Conservation (phyloP, 176 grass and related monocot species). For the Raddia distichophylla region DNA sequence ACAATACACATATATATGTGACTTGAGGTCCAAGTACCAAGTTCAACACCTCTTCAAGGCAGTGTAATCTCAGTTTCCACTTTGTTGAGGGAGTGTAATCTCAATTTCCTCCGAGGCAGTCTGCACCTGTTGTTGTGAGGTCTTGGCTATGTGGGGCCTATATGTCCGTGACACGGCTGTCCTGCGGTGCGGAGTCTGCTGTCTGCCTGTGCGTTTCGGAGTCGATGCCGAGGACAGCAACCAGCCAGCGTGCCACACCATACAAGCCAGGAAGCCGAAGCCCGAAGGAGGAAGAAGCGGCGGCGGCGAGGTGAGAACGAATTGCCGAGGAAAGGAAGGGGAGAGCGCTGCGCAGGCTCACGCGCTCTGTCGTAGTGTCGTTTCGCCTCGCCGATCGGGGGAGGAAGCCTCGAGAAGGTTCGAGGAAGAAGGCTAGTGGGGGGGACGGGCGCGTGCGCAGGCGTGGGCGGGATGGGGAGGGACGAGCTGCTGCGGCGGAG, state of each 20-base stretch:
- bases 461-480: constrained; percentile 53
- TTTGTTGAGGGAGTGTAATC: too few relatives aligned
- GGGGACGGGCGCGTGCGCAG: not conserved
- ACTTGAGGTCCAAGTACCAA: too few relatives aligned
- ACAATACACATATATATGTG: too few relatives aligned
- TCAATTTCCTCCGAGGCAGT: too few relatives aligned
- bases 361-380: constrained; percentile 29
- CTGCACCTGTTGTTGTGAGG: too few relatives aligned
- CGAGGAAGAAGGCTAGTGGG: constrained; percentile 33
- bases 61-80: too few relatives aligned
- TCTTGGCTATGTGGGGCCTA: too few relatives aligned
- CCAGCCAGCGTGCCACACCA: not conserved
- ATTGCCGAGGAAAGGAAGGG: not conserved
- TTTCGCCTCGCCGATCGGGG: not conserved
- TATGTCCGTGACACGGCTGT: too few relatives aligned
- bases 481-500: constrained; percentile 83
- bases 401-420: not conserved
- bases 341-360: not conserved
- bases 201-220: not conserved
- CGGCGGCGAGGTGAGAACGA: not conserved
- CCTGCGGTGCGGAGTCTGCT: too few relatives aligned
- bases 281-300: not conserved
- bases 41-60: too few relatives aligned
- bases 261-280: not conserved
- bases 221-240: constrained; percentile 8